Evolutionary conservation across 768 basidiomycete species (phyloP).

Genomic region (Lactarius evosmus): DNA sequence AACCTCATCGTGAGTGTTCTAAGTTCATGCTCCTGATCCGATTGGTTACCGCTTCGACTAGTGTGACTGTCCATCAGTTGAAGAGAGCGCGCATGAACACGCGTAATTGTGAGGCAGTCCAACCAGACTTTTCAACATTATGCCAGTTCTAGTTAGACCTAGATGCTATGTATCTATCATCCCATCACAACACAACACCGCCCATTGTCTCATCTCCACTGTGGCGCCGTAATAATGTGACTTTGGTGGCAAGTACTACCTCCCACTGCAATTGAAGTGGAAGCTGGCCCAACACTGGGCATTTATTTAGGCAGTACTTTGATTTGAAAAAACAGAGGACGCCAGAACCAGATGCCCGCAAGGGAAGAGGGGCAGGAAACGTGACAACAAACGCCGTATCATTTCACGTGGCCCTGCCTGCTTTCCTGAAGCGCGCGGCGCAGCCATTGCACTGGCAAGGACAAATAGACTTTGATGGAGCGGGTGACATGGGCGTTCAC

Average conservation of each 20-base stretch:
- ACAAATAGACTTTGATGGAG: neutral
- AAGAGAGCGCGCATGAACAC: conserved; percentile 56
- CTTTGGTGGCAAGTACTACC: neutral
- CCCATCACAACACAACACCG: neutral
- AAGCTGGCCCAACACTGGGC: neutral
- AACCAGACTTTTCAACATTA: conserved; percentile 24
- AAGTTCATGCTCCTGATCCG: neutral
- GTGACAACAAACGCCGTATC: too few relatives aligned
- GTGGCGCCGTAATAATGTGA: neutral
- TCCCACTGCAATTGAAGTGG: neutral
- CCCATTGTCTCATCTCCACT: neutral
- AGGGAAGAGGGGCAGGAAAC: neutral
- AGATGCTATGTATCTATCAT: conserved; percentile 39
- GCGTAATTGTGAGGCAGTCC: conserved; percentile 28
- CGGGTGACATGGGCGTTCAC: neutral
- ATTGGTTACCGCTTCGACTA: conserved; percentile 33
- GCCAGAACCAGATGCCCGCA: neutral
- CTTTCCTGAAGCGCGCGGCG: neutral
- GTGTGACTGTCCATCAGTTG: conserved; percentile 87
- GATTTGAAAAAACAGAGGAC: neutral
- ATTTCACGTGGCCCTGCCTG: too few relatives aligned
- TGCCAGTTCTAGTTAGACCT: conserved; percentile 47
- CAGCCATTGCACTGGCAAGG: too few relatives aligned
- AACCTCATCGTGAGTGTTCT: conserved; percentile 72
- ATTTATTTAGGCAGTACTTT: neutral